Evolutionary conservation across 768 basidiomycete genomes (phyloP).

Genomic region (Goffeauzyma gilvescens): DNA sequence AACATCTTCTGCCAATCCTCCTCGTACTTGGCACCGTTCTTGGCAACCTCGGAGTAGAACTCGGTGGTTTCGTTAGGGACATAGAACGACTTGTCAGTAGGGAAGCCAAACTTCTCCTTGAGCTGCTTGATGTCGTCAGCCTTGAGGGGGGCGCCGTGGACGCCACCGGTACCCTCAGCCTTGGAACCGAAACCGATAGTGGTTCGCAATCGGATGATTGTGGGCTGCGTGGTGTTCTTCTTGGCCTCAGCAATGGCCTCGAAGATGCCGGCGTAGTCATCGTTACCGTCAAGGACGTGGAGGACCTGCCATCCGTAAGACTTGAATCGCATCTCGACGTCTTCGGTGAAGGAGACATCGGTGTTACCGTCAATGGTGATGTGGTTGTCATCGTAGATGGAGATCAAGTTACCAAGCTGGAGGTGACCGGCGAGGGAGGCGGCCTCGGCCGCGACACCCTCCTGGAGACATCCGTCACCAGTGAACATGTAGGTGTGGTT

Average conservation of each 20-base stretch:
- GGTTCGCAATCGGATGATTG: constrained; percentile 65
- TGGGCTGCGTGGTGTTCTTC: constrained; percentile 60
- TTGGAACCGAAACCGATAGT: constrained; percentile 90
- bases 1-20: constrained; percentile 53
- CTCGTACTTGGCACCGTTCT: constrained; percentile 57
- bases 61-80: constrained; percentile 57
- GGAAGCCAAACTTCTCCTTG: constrained; percentile 69
- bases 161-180: constrained; percentile 78
- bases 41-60: constrained; percentile 46
- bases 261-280: constrained; percentile 59
- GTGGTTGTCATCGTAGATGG: constrained; percentile 89
- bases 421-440: constrained; percentile 78
- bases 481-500: constrained; percentile 83
- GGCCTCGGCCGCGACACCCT: constrained; percentile 84
- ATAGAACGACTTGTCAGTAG: constrained; percentile 55
- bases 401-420: constrained; percentile 78
- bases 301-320: constrained; percentile 90
- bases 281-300: constrained; percentile 59
- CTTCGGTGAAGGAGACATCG: constrained; percentile 77
- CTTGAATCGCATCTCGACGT: constrained; percentile 70
- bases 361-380: constrained; percentile 95
- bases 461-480: constrained; percentile 93
- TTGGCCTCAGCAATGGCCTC: constrained; percentile 61
- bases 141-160: constrained; percentile 85
- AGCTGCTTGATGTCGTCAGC: constrained; percentile 67